Evolutionary conservation across 163 green algal species (phyloP), one percentile per base, ranked within the genome.

Genomic region (Chlorella variabilis): DNA sequence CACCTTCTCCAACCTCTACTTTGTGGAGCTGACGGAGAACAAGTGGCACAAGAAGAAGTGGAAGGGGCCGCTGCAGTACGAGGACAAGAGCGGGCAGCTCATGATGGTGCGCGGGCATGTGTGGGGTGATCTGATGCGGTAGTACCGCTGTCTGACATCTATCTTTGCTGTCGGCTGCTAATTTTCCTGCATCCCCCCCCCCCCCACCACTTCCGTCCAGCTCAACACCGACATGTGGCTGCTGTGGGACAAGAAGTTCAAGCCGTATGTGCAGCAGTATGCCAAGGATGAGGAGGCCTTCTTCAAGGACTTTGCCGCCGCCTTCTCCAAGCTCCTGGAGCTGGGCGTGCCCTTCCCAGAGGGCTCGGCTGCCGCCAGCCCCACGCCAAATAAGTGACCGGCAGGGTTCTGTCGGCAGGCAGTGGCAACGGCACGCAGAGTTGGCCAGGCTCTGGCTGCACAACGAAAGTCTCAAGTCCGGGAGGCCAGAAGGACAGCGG

Each of bases 1-100:
- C 84, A 97, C 93, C 67, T 97, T 98, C 85, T 92, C 82, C 81
- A 98, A 97, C 88, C 85, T 94, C 3, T 97, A 96, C 85, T 98
- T 95, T 79, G 74, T 61, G 39, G 91, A 95, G 80, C 88, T 96
- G 41, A 83, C 87, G 2, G 85, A 95, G 62, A 94, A 90, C 78
- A 96, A 94, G 81, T 96, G 92, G 92, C 34, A 77, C 58, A 94
- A 94, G 85, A 95, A 94, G 85, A 94, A 94, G 78, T 97, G 93
- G 93, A 85, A 91, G 54, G 93, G 93, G 27, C 94, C 94, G 0
- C 66, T 92, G 84, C 94, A 89, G 80, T 98, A 94, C 80, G 90
- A 98, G 88, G 92, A 98, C 91, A 88, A 91, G 79, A 93, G 58
- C 66, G 71, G 81, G 4, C 27, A 88, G 71, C 91, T 98, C 18